Evolutionary conservation across 164 flowering plant species (phyloP).

Genomic region (Tetrastigma voinierianum): DNA sequence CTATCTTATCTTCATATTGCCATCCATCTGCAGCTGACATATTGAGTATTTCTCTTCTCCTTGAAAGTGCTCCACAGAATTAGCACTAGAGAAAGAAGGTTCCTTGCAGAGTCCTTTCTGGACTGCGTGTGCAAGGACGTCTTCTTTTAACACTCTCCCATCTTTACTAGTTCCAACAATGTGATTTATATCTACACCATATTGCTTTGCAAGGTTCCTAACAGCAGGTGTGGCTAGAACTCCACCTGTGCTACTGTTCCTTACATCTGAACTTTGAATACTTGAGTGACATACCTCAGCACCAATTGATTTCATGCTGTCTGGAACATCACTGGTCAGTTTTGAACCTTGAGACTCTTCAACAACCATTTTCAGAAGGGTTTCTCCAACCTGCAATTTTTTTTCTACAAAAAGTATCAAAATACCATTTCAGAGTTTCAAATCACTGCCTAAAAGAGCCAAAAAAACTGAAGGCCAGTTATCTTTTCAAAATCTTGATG

Average conservation of each 20-base stretch:
- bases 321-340: slow-evolving; percentile 21
- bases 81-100: slow-evolving; percentile 19
- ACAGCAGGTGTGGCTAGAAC: slow-evolving; percentile 80
- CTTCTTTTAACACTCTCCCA: slow-evolving; percentile 83
- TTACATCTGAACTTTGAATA: slow-evolving; percentile 14
- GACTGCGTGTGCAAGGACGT: slow-evolving; percentile 61
- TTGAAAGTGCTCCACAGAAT: slow-evolving; percentile 14
- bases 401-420: background rate
- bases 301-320: slow-evolving; percentile 5
- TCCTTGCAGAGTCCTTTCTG: slow-evolving; percentile 38
- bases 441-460: background rate
- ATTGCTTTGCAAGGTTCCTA: slow-evolving; percentile 70
- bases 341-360: slow-evolving; percentile 37
- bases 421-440: background rate
- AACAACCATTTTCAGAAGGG: slow-evolving; percentile 65
- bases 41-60: slow-evolving; percentile 24
- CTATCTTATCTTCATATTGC: slow-evolving; percentile 46
- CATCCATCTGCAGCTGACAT: slow-evolving; percentile 21
- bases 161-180: slow-evolving; percentile 80
- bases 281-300: slow-evolving; percentile 22
- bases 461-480: no score
- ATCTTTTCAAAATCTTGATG: no score
- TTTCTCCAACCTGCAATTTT: slow-evolving; percentile 84
- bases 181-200: slow-evolving; percentile 61
- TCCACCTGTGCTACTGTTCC: slow-evolving; percentile 27